A percentile compares a stretch with the other conserved stretches of the same genome.
Conservation (phyloP, 169 alveolate genomes). For the Perkinsus chesapeaki region DNA sequence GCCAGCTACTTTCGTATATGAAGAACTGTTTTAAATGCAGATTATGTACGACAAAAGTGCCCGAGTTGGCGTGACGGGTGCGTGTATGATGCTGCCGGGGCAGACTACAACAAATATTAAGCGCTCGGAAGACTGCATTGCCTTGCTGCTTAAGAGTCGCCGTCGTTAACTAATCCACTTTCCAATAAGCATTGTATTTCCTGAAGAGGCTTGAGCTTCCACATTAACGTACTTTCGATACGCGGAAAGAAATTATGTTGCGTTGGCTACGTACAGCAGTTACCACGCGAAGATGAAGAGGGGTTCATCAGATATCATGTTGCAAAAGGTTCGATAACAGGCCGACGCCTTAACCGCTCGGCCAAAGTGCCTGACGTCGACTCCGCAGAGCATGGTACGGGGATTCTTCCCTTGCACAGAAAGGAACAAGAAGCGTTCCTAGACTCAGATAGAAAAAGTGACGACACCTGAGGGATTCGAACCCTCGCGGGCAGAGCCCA, state of each 20-base stretch:
- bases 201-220: not conserved
- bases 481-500: not conserved
- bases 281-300: no score
- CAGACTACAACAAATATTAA: not conserved
- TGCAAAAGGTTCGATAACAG: no score
- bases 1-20: not conserved
- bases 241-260: no score
- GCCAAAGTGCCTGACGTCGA: no score
- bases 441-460: not conserved
- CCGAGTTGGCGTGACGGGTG: not conserved
- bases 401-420: not conserved
- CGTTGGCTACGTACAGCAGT: no score
- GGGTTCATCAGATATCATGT: no score
- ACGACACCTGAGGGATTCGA: not conserved
- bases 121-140: not conserved
- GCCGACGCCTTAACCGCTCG: no score
- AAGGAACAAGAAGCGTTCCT: no score
- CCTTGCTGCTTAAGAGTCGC: not conserved
- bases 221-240: not conserved
- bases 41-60: not conserved
- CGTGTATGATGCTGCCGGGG: not conserved
- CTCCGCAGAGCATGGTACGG: not conserved
- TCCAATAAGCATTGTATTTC: no score
- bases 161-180: not conserved
- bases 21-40: not conserved